Conservation (phyloP, 305 asterid genomes). For the Fraxinus nigra region DNA sequence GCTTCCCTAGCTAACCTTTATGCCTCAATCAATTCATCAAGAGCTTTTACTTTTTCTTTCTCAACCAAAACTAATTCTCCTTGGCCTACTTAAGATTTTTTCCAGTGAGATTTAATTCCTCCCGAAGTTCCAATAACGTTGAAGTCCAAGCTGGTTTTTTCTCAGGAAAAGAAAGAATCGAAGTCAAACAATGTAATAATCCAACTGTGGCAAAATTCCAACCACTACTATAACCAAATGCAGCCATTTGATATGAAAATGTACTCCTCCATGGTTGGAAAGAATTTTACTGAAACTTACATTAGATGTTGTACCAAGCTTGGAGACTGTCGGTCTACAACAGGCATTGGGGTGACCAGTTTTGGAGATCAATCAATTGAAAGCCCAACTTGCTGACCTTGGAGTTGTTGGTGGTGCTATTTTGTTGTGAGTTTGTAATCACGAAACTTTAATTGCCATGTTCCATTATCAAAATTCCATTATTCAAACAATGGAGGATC, state of each 20-base stretch:
- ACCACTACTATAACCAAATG: background rate
- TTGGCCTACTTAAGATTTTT: conserved; percentile 80
- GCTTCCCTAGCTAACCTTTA: conserved; percentile 50
- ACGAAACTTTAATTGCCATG: conserved; percentile 19
- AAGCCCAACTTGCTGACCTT: conserved; percentile 43
- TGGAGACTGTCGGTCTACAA: conserved; percentile 58
- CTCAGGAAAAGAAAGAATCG: conserved; percentile 36
- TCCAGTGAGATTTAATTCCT: conserved; percentile 57
- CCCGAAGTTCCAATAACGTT: conserved; percentile 69
- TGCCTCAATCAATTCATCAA: conserved; percentile 28
- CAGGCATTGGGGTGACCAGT: conserved; percentile 64
- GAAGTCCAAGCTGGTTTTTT: conserved; percentile 61
- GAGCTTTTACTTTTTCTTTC: conserved; percentile 53
- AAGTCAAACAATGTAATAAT: conserved; percentile 15
- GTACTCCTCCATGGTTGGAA: background rate
- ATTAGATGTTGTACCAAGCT: conserved; percentile 65
- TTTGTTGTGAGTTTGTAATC: conserved; percentile 41
- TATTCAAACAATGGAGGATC: conserved; percentile 25
- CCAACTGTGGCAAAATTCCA: background rate
- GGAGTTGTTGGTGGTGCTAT: conserved; percentile 54
- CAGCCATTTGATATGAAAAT: background rate
- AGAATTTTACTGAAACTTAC: conserved; percentile 42
- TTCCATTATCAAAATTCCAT: conserved; percentile 6
- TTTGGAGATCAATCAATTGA: conserved; percentile 63
- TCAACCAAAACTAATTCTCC: conserved; percentile 61